Base-by-base conservation (phyloP, 306 rosid genomes). In the Rosa rugosa region DNA sequence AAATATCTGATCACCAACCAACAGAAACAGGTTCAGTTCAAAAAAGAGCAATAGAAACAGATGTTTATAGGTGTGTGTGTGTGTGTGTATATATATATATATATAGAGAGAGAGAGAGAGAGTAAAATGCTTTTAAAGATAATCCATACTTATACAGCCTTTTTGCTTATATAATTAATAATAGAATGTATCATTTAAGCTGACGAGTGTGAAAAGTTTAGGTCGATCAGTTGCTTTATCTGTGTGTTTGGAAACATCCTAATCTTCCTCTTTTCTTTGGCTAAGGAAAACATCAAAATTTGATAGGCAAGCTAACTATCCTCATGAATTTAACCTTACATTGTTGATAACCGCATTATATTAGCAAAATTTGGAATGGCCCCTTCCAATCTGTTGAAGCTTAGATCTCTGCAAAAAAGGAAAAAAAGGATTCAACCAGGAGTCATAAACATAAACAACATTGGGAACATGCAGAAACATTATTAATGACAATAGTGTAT, bases 311-410 rank as follows among this genome's bases (percentile, higher is more conserved):
- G 64, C 47, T 36, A 51, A 44, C 31, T 50, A 50, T 5, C 70
- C 42, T 13, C 18, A 31, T 23, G 75, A 75, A 9, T 22, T 23
- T 31, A 0, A 22, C 4, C 84, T 73, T 78, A 83, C 85, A 83
- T 83, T 46, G 40, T 31, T 42, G 45, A 23, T 73, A 83, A 59
- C 1, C 17, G 0, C 7, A 5, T 11, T 34, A 46, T 57, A 57
- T 4, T 44, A 22, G 2, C 25, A 46, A 73, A 31, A 73, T 83
- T 17, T 69, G 82, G 82, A 66, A 78, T 36, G 47, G 40, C 60
- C 38, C 77, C 85, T 67, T 73, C 76, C 44, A 83, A 38, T 67
- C 59, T 78, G 59, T 83, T 83, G 76, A 83, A 83, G 72, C 83
- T 83, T 13, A 83, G 77, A 73, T 82, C 85, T 27, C 82, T 82